Evolutionary conservation across 2,329 filamentous ascomycete genomes (phyloP), one percentile per base, ranked within the genome.

Genomic region (Nemania bipapillata): DNA sequence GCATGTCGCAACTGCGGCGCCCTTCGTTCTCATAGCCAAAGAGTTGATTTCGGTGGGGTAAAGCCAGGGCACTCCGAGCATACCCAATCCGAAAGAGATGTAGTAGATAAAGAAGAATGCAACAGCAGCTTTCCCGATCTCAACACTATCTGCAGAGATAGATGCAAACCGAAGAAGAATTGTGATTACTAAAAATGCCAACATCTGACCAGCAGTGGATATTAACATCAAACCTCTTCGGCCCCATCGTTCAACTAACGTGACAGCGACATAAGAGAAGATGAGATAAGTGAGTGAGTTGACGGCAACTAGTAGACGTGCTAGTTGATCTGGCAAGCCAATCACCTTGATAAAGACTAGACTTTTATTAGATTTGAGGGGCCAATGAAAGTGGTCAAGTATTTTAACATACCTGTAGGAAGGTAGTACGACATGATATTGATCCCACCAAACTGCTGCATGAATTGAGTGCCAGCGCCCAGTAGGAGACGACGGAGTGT

Each of bases 171-270:
- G 82, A 42, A 89, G 81, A n/a, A n/a, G n/a, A n/a, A n/a, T n/a
- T n/a, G n/a, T n/a, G n/a, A n/a, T n/a, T n/a, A n/a, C n/a, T n/a
- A n/a, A n/a, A n/a, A n/a, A n/a, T 42, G 92, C 84, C 1, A 89
- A 86, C 91, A 93, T 92, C 82, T 90, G 89, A 0, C 89, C 89
- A 2, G 83, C 81, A 0, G 88, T 86, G 61, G 91, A 91, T 70
- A 92, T 87, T 20, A 93, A 80, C 90, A 94, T 93, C 68, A 93
- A 85, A 75, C 87, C 86, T 20, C 91, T 86, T 30, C 91, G 88
- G 11, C 90, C 90, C 3, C 90, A 86, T 1, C 86, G 85, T 78
- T 91, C 89, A 42, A 91, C 88, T 28, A 90, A 83, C 77, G 89
- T 89, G 22, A 86, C 83, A 1, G 84, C 82, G 0, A 84, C 83